Evolutionary conservation across 208 protist genomes (phyloP), one percentile per base, ranked within the genome.

Genomic region (Blastocrithidia nonstop): DNA sequence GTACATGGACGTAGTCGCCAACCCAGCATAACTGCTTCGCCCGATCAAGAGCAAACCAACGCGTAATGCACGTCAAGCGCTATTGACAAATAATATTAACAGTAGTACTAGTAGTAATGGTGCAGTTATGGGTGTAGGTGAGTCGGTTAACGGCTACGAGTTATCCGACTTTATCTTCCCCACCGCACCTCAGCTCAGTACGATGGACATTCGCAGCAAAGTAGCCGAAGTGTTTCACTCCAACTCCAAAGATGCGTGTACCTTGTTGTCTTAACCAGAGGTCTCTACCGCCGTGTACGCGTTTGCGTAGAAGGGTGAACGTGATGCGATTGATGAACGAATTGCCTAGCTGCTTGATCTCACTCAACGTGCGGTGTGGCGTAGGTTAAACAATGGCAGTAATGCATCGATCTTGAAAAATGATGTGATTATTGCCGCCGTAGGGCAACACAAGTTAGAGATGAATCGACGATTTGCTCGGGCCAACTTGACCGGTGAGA

Each of bases 1-100:
- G 48, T 93, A 87, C 57, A 78, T 87, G 57, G 85, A 88, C 27
- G 78, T 87, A 1, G 66, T 88, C 23, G 85, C 75, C 13, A 93
- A 93, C 52, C 77, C 85, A 9, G 66, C 62, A 8, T 77, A 88
- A 31, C 28, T 93, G 28, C 61, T 93, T 19, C 63, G 66, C 21
- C 66, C 72, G 1, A 22, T 26, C 22, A n/a, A 11, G 11, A n/a
- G 29, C 29, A 35, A 11, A n/a, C 29, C 11, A n/a, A n/a, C 29
- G 29, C 29, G n/a, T 11, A 35, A n/a, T n/a, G n/a, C 29, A 35
- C 29, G 29, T 35, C 11, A n/a, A 15, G 29, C n/a, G 29, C 11
- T n/a, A 35, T n/a, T 35, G 29, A n/a, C 29, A 11, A 35, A n/a
- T 11, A 11, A n/a, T n/a, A 35, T 11, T n/a, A 35, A 11, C 11